Base-by-base conservation (phyloP, 768 basidiomycete species). In the Lyophyllum decastes region DNA sequence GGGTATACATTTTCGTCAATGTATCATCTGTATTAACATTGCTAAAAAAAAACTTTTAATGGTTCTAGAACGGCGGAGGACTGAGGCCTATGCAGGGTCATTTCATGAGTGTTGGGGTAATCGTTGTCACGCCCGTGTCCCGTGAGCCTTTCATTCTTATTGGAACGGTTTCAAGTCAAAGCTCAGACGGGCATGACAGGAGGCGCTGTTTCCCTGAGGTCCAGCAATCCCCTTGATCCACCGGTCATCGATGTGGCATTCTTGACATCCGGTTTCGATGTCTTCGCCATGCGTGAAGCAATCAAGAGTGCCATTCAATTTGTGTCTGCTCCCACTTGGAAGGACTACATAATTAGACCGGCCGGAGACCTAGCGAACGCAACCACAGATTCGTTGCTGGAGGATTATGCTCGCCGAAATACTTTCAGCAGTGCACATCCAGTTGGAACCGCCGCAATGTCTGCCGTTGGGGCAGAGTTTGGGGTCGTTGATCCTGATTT, bases 181-280 rank as follows among this genome's bases (percentile, higher is more conserved):
- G 16, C 35, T 38, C 3, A 38, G 35, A 5, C 5, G 6, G 35
- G 35, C 35, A 11, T 16, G 16, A 2, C 33, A 68, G 67, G 68
- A 34, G 69, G 69, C 1, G 55, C 41, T 10, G 21, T 70, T 10
- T 63, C 57, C 8, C 46, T 80, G 60, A 76, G 67, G 48, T 75
- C 77, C 21, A 72, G 68, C 21, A 63, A 72, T 59, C 68, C 77
- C 21, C 80, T 81, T 65, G 70, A 69, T 44, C 27, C 64, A 27
- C 80, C 81, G 1, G 50, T 68, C 22, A 59, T 84, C 66, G 73
- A 83, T 61, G 78, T 78, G 0, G 60, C 45, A 14, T 47, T 56
- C 25, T 72, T 78, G 30, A 60, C 40, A n/a, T 43, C 60, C 3
- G 55, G 55, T 8, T 56, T 66, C 51, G 71, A 72, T 50, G 48